A percentile compares a stretch with the other conserved stretches of the same genome.
These are phyloP conservation scores for Byssochlamys sp. DNA, from an alignment of 2,329 filamentous ascomycete genomes.

Conservation along the genomic window DNA sequence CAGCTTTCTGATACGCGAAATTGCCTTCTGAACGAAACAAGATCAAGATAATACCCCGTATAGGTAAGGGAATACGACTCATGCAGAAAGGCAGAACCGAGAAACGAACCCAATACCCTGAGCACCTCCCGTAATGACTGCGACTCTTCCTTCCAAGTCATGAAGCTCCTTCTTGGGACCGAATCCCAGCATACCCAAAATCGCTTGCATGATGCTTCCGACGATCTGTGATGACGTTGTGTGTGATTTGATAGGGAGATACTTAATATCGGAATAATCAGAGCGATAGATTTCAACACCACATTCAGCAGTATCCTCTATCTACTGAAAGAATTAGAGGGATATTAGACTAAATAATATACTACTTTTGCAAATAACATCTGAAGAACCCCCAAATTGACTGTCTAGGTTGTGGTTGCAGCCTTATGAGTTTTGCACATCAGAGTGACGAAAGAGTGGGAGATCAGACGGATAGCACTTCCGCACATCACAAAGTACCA, in stretches of 20 bases:
- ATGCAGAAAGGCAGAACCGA: not conserved
- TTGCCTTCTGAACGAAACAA: too few relatives aligned
- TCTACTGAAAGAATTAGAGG: not conserved
- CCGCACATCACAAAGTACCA: not conserved
- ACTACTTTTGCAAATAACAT: too few relatives aligned
- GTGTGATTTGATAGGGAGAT: not conserved
- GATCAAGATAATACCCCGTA: too few relatives aligned
- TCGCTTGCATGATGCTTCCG: constrained; percentile 27
- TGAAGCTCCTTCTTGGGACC: constrained; percentile 29
- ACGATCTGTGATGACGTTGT: not conserved
- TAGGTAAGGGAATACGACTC: not conserved
- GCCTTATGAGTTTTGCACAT: not conserved
- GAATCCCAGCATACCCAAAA: constrained; percentile 25
- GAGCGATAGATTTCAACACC: not conserved
- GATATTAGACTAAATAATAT: not conserved
- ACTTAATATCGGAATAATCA: not conserved
- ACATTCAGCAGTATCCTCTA: not conserved
- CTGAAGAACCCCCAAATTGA: not conserved
- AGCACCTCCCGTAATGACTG: constrained; percentile 32
- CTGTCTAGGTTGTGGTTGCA: not conserved
- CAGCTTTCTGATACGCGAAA: not conserved
- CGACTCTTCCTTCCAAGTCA: constrained; percentile 28
- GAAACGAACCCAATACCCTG: constrained; percentile 27
- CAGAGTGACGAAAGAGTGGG: not conserved
- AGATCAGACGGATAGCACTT: not conserved